Conservation (phyloP, 441 rosid genomes). For the Lagerstroemia fauriei region DNA sequence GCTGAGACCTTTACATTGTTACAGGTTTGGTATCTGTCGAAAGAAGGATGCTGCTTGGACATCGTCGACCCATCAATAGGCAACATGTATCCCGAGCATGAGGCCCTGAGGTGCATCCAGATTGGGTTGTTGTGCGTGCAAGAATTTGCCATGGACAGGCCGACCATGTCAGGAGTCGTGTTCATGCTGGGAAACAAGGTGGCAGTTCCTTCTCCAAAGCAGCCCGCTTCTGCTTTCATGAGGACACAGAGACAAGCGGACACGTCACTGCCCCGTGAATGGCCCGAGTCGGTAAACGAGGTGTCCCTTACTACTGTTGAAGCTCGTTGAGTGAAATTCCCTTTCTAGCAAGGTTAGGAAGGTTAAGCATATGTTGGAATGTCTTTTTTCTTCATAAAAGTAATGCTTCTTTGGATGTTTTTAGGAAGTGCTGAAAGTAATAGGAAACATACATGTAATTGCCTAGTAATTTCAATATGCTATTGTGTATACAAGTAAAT, state of each 20-base stretch:
- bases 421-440: too few relatives aligned
- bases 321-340: background rate
- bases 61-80: slow-evolving; percentile 42
- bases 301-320: background rate
- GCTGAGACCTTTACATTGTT: background rate
- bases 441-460: too few relatives aligned
- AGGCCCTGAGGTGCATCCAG: slow-evolving; percentile 65
- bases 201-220: background rate
- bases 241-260: background rate
- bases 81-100: slow-evolving; percentile 37
- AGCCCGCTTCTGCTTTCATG: background rate
- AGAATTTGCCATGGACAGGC: slow-evolving; percentile 46
- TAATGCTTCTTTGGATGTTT: too few relatives aligned
- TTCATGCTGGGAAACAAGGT: slow-evolving; percentile 43
- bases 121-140: slow-evolving; percentile 57
- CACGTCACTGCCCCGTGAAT: background rate
- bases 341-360: too few relatives aligned
- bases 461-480: too few relatives aligned
- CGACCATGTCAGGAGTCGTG: slow-evolving; percentile 45
- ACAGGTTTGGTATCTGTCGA: slow-evolving; percentile 76
- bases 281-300: background rate
- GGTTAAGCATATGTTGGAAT: too few relatives aligned
- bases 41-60: slow-evolving; percentile 40
- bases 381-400: too few relatives aligned
- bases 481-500: too few relatives aligned